Evolutionary conservation across 805 yeast species (phyloP), one percentile per base, ranked within the genome.

Genomic region (Saccharomyces jurei): DNA sequence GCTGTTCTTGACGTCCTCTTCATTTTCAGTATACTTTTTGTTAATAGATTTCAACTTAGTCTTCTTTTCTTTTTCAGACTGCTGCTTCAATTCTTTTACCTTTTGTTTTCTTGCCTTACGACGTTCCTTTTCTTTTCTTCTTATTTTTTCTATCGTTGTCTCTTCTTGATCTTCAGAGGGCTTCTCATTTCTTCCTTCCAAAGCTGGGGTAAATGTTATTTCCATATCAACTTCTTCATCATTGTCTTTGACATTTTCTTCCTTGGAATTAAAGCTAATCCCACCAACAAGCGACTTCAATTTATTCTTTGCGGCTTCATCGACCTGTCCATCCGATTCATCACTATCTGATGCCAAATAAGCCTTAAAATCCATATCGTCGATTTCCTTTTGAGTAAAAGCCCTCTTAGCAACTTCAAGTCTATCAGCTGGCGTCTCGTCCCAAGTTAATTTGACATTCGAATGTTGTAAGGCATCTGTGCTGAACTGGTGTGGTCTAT

Each of bases 391-490:
- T 67, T 87, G 94, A 50, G 89, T 82, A 69, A 94, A 92, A 6
- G 90, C 89, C 61, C 86, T 84, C 14, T 86, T 79, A 1, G 97
- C 80, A 52, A 91, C 69, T 55, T 86, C 82, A 17, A 82, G 70
- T 65, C 99, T 81, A 64, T 90, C 97, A 55, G 83, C 85, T 6
- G 99, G 98, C 0, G 98, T 95, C 73, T 92, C 98, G 71, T 94
- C 99, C 99, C 99, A 94, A 0, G 98, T 91, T 60, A 94, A 77
- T 69, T 89, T 91, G 50, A 94, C 99, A 65, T 91, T 94, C 14
- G 98, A 91, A 67, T 90, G 96, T 68, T 94, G 97, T 56, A 94
- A 77, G 0, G 99, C 99, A 72, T 89, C 97, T 3, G 99, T 94
- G 30, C 88, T 87, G 70, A 94, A 94, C 9, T 78, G 76, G 25